These are phyloP conservation scores for Coemansia sp. DNA, from an alignment of 192 early-diverging fungal genomes.

Conservation along the genomic window DNA sequence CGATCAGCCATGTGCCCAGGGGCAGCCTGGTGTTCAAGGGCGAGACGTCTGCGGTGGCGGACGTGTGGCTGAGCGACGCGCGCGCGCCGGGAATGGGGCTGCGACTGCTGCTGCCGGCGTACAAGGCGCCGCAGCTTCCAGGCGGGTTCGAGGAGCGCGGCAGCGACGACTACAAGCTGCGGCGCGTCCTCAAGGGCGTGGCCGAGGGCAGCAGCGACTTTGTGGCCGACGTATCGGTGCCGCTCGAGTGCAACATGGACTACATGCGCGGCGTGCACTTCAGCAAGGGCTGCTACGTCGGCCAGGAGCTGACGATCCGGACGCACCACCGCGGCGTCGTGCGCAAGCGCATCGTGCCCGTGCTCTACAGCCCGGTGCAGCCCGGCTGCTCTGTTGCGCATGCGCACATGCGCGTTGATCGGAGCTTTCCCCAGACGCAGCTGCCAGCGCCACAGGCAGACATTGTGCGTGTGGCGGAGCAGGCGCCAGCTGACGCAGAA, in stretches of 20 bases:
- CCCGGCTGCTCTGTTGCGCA: background rate
- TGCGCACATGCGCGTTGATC: slow-evolving; percentile 16
- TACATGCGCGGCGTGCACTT: slow-evolving; percentile 94
- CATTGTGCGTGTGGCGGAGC: slow-evolving; percentile 42
- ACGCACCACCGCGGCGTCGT: slow-evolving; percentile 93
- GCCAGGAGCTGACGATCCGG: slow-evolving; percentile 96
- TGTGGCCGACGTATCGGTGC: slow-evolving; percentile 64
- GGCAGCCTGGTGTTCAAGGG: slow-evolving; percentile 45
- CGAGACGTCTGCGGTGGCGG: slow-evolving; percentile 12
- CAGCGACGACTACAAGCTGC: slow-evolving; percentile 63
- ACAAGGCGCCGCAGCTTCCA: slow-evolving; percentile 42
- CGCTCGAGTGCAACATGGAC: slow-evolving; percentile 91
- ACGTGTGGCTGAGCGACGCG: slow-evolving; percentile 52
- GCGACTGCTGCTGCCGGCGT: slow-evolving; percentile 48
- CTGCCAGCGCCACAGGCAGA: slow-evolving; percentile 14
- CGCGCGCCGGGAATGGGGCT: slow-evolving; percentile 61
- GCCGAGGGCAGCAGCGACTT: slow-evolving; percentile 88
- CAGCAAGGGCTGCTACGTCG: slow-evolving; percentile 96
- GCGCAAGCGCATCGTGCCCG: slow-evolving; percentile 86
- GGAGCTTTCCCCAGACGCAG: slow-evolving; percentile 2
- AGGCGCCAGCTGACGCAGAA: slow-evolving; percentile 9
- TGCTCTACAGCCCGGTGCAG: slow-evolving; percentile 33
- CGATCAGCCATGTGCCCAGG: slow-evolving; percentile 29
- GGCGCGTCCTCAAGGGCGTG: slow-evolving; percentile 80
- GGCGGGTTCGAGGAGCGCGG: slow-evolving; percentile 54